Evolutionary conservation across 208 protist genomes (phyloP).

Genomic region (Jaenimonas drosophilae): DNA sequence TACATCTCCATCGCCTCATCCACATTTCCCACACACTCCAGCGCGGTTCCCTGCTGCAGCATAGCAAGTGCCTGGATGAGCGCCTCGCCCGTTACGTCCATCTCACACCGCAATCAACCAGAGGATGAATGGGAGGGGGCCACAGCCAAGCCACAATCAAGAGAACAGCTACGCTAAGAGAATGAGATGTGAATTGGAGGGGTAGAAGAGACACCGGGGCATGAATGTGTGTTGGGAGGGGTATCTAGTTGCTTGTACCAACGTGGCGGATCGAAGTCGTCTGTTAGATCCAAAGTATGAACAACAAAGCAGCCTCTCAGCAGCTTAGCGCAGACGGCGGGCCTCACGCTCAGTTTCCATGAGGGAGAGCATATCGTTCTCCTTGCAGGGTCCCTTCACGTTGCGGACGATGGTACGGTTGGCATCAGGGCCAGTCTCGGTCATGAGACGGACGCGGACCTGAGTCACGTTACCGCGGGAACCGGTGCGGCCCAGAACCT

Average conservation of each 20-base stretch:
- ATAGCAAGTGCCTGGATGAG: slow-evolving; percentile 57
- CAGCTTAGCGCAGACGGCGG: slow-evolving; percentile 96
- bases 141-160: slow-evolving; percentile 8
- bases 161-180: slow-evolving; percentile 4
- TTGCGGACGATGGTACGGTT: slow-evolving; percentile 98
- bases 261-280: not conserved
- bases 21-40: slow-evolving; percentile 40
- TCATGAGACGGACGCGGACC: slow-evolving; percentile 94
- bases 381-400: slow-evolving; percentile 98
- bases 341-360: slow-evolving; percentile 99
- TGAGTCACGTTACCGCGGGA: slow-evolving; percentile 99
- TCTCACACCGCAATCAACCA: slow-evolving; percentile 6
- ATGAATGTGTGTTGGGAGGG: not conserved
- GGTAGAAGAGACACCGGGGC: slow-evolving; percentile 11
- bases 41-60: slow-evolving; percentile 61
- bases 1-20: slow-evolving; percentile 68
- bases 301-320: slow-evolving; percentile 6
- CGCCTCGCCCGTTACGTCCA: slow-evolving; percentile 22
- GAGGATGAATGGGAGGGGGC: slow-evolving; percentile 3
- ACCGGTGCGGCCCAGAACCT: slow-evolving; percentile 98
- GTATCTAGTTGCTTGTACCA: slow-evolving; percentile 1
- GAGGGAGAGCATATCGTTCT: slow-evolving; percentile 98
- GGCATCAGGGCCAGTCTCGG: slow-evolving; percentile 77
- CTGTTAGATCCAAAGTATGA: slow-evolving; percentile 7
- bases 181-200: slow-evolving; percentile 10